Evolutionary conservation across 352 stramenopile genomes (phyloP).

Genomic region (Thalassiosira pacifica): DNA sequence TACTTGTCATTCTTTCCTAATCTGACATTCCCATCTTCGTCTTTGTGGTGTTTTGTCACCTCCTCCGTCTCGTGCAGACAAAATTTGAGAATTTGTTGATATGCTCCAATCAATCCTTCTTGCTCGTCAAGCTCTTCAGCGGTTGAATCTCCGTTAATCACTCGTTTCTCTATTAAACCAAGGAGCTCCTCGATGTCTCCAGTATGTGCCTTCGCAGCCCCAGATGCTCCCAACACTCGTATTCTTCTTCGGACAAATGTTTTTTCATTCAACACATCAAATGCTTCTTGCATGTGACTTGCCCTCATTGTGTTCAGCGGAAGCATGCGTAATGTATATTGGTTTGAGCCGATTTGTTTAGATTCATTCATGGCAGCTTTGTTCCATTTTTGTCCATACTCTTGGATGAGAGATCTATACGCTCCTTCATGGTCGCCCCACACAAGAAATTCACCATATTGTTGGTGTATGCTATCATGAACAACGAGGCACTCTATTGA

Average conservation of each 20-base stretch:
- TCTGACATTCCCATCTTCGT: conserved; percentile 40
- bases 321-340: conserved; percentile 70
- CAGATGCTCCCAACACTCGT: conserved; percentile 54
- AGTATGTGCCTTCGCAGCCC: conserved; percentile 62
- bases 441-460: conserved; percentile 72
- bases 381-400: conserved; percentile 57
- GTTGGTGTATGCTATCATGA: conserved; percentile 71
- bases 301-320: conserved; percentile 63
- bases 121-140: conserved; percentile 62
- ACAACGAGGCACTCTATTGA: conserved; percentile 69
- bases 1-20: conserved; percentile 47
- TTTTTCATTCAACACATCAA: conserved; percentile 70
- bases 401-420: conserved; percentile 48
- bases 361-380: conserved; percentile 53
- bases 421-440: conserved; percentile 44
- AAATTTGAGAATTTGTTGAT: conserved; percentile 63
- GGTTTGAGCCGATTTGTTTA: conserved; percentile 48
- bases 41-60: conserved; percentile 42
- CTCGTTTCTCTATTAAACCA: conserved; percentile 52
- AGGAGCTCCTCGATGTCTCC: conserved; percentile 71
- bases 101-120: conserved; percentile 58
- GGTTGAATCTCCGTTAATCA: neutral
- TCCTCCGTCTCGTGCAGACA: conserved; percentile 63
- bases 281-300: conserved; percentile 57
- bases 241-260: conserved; percentile 68